These are phyloP conservation scores for Chlamydomonas incerta DNA, from an alignment of 139 green algal species.

Conservation along the genomic window DNA sequence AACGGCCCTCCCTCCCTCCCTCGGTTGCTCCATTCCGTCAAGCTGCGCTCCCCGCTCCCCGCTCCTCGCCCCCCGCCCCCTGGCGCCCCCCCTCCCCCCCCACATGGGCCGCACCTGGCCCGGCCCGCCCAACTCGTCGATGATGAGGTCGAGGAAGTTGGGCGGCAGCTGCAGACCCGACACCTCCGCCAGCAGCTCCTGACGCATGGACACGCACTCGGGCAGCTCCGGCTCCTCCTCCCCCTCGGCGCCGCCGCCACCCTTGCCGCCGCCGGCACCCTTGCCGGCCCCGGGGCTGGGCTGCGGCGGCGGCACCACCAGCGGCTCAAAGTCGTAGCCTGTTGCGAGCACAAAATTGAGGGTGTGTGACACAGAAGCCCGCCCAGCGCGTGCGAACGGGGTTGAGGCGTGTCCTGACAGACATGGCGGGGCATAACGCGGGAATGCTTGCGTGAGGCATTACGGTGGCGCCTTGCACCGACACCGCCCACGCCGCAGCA, in stretches of 20 bases:
- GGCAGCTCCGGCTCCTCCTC: conserved; percentile 24
- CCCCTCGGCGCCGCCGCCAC: not conserved
- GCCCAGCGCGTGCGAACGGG: no score
- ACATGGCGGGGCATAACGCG: no score
- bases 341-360: no score
- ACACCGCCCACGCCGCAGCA: no score
- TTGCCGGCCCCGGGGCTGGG: not conserved
- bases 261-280: not conserved
- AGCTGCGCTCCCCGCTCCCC: conserved; percentile 44
- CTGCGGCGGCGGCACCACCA: not conserved
- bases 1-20: no score
- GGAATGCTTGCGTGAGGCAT: no score
- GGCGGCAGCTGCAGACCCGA: conserved; percentile 73
- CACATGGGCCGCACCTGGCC: conserved; percentile 52
- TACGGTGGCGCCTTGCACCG: no score
- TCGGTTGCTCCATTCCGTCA: no score
- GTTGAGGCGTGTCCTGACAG: no score
- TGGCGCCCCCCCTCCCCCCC: not conserved
- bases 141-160: conserved; percentile 92
- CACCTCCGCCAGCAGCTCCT: conserved; percentile 60
- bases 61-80: not conserved
- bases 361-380: no score
- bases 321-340: not conserved
- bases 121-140: conserved; percentile 84
- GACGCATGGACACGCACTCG: conserved; percentile 47